These are phyloP conservation scores for Fomitopsis schrenkii DNA, from an alignment of 1,284 basidiomycete species.

Conservation along the genomic window DNA sequence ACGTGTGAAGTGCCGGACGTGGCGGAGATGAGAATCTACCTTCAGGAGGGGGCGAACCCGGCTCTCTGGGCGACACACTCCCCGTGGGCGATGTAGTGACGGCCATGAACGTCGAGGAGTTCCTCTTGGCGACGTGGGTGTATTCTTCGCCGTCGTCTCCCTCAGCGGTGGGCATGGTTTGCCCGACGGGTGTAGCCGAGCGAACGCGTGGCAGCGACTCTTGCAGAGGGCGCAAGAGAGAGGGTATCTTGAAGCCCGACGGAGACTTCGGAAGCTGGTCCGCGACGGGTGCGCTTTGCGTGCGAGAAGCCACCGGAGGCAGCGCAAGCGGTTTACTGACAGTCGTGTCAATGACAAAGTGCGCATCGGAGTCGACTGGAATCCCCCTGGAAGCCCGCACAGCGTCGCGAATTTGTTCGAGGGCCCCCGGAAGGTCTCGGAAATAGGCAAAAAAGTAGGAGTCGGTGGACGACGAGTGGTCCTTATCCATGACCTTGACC, in stretches of 20 bases:
- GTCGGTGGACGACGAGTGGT: conserved; percentile 74
- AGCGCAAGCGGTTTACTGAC: conserved; percentile 34
- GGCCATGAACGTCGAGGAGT: conserved; percentile 56
- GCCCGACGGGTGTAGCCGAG: conserved; percentile 4
- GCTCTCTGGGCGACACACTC: conserved; percentile 18
- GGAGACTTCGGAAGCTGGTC: conserved; percentile 13
- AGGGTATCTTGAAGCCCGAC: conserved; percentile 55
- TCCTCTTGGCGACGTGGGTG: conserved; percentile 59
- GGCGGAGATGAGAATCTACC: conserved; percentile 16
- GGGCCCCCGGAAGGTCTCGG: conserved; percentile 68
- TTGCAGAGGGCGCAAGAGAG: conserved; percentile 60
- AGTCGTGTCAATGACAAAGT: conserved; percentile 67
- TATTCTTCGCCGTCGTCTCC: conserved; percentile 53
- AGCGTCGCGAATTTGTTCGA: conserved; percentile 75
- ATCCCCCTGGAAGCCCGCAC: conserved; percentile 54
- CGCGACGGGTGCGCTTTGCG: conserved; percentile 25
- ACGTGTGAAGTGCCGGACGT: conserved; percentile 51
- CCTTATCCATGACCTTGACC: conserved; percentile 85
- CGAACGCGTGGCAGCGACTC: conserved; percentile 40
- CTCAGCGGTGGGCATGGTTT: conserved; percentile 25
- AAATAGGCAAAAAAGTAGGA: conserved; percentile 96
- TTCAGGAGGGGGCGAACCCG: conserved; percentile 12
- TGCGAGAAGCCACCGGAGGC: conserved; percentile 32
- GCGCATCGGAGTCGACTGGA: conserved; percentile 35
- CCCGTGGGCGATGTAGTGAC: conserved; percentile 37